Evolutionary conservation across 345 rosid species (phyloP).

Genomic region (Turritis glabra): DNA sequence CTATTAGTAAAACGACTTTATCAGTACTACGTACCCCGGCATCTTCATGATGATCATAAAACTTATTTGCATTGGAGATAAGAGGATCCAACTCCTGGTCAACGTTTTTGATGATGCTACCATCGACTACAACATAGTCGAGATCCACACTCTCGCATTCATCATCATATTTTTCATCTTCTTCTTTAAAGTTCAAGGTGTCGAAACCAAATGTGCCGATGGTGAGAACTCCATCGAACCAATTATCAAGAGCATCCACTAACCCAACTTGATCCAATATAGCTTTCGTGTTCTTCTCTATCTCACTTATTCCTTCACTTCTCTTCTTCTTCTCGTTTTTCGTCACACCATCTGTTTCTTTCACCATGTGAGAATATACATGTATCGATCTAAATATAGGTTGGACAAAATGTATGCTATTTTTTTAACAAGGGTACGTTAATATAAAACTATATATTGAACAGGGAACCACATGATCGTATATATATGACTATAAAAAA

Average conservation of each 20-base stretch:
- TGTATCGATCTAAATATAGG: not conserved
- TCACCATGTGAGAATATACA: slow-evolving; percentile 12
- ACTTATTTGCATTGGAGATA: slow-evolving; percentile 45
- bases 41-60: slow-evolving; percentile 31
- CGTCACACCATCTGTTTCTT: slow-evolving; percentile 46
- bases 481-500: not conserved
- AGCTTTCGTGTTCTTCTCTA: slow-evolving; percentile 58
- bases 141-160: slow-evolving; percentile 29
- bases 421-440: not conserved
- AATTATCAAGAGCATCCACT: slow-evolving; percentile 69
- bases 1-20: not conserved
- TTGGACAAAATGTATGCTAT: not conserved
- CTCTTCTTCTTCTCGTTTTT: slow-evolving; percentile 56
- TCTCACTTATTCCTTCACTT: slow-evolving; percentile 50
- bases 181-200: slow-evolving; percentile 48
- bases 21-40: slow-evolving; percentile 13
- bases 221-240: slow-evolving; percentile 82
- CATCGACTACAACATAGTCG: slow-evolving; percentile 32
- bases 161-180: slow-evolving; percentile 31
- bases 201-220: slow-evolving; percentile 91
- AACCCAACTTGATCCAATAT: slow-evolving; percentile 66
- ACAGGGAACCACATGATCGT: slow-evolving; percentile 4
- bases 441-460: slow-evolving; percentile 17
- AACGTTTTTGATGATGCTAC: slow-evolving; percentile 36
- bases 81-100: slow-evolving; percentile 67